Evolutionary conservation across 73 alveolate genomes (phyloP), one percentile per base, ranked within the genome.

Genomic region (Strombidium stylifer): DNA sequence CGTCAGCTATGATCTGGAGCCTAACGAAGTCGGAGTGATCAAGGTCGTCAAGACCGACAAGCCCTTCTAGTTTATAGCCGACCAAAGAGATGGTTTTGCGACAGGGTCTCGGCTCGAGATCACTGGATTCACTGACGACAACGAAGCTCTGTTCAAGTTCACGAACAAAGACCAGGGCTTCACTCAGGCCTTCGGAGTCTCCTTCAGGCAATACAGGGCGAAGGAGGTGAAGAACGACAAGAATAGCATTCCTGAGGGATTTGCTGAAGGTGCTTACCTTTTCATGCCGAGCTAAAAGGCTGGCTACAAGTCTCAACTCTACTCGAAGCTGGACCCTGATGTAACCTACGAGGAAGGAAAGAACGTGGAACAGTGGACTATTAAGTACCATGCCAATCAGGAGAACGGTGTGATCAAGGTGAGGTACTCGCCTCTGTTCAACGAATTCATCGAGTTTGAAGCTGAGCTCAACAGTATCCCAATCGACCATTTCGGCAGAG

Each of bases 391-490:
- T 2, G 40, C 16, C 2, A 15, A 31, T 5, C 8, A 30, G 2
- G 36, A 35, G 35, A 10, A 19, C 11, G 71, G 42, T 2, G 11
- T 24, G 5, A 55, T 36, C 21, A 57, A 21, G 39, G 55, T 36
- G 2, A 31, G 56, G 15, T 57, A 15, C 10, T 35, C 3, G n/a
- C n/a, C 32, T 15, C 16, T 12, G 6, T 3, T 2, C n/a, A 8
- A 31, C 19, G 16, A n/a, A n/a, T n/a, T 57, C 3, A 3, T 23
- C 4, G 56, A 57, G 21, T 57, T 52, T 52, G 71, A 57, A 11
- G 71, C 37, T 8, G 11, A 7, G 4, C 19, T 57, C 15, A 3
- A 37, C 44, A 18, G 14, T 11, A 11, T 57, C 18, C 71, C 71
- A 35, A 5, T 11, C 2, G 8, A 14, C 5, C 23, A 8, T 3